A percentile compares a stretch with the other conserved stretches of the same genome.
Conservation (phyloP, 192 early-diverging fungal species). For the Paraglomus occultum region DNA sequence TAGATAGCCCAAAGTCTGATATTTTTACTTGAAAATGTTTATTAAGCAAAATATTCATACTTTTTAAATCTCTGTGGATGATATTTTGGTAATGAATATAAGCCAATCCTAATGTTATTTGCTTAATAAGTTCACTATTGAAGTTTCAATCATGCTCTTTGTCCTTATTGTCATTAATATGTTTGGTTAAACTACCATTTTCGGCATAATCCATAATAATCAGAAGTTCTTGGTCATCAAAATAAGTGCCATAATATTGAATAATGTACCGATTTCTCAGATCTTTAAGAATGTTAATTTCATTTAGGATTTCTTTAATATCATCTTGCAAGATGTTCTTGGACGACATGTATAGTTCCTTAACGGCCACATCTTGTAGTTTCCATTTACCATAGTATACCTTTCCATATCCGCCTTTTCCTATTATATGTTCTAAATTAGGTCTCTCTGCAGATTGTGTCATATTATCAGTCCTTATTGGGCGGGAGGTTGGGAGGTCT, state of each 20-base stretch:
- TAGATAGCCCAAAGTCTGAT: not conserved
- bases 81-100: slow-evolving; percentile 25
- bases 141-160: not conserved
- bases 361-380: too few species aligned
- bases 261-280: not conserved
- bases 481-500: too few species aligned
- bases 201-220: slow-evolving; percentile 19
- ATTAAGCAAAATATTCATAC: slow-evolving; percentile 30
- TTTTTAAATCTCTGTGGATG: slow-evolving; percentile 38
- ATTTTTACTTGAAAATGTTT: slow-evolving; percentile 22
- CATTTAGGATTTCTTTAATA: too few species aligned
- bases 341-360: too few species aligned
- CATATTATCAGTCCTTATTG: too few species aligned
- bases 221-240: not conserved
- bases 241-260: not conserved
- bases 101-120: slow-evolving; percentile 28
- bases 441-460: too few species aligned
- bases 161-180: slow-evolving; percentile 1
- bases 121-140: not conserved
- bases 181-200: slow-evolving; percentile 2
- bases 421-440: too few species aligned
- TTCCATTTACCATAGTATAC: too few species aligned
- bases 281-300: too few species aligned
- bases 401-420: too few species aligned
- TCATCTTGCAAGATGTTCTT: too few species aligned